A percentile compares a stretch with the other conserved stretches of the same genome.
Evolutionary conservation across 2,329 filamentous ascomycete species (phyloP).

Genomic region (Blastomyces emzantsi): DNA sequence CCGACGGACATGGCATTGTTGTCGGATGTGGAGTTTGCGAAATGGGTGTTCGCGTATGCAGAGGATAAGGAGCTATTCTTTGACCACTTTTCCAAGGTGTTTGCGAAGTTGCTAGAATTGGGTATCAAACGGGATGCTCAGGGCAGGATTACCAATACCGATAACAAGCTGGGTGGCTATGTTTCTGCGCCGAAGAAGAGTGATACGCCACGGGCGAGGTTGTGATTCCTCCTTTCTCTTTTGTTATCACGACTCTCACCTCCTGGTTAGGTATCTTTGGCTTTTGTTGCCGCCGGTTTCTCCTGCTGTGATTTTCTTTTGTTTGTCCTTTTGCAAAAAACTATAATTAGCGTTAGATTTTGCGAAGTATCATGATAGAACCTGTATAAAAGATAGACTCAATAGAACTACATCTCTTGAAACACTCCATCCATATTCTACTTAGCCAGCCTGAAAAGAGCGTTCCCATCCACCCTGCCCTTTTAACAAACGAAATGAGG

Average conservation of each 20-base stretch:
- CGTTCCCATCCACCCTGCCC: not conserved
- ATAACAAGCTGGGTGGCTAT: slow-evolving; percentile 51
- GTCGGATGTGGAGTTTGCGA: slow-evolving; percentile 44
- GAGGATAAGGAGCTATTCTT: slow-evolving; percentile 55
- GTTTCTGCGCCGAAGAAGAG: slow-evolving; percentile 50
- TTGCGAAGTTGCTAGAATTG: slow-evolving; percentile 53
- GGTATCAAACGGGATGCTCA: slow-evolving; percentile 48
- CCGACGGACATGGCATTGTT: slow-evolving; percentile 54
- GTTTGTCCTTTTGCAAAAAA: not conserved
- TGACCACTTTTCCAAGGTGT: slow-evolving; percentile 49
- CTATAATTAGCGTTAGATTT: not conserved
- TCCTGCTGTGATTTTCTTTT: not conserved
- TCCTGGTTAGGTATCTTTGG: not conserved
- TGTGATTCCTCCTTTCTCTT: slow-evolving; percentile 20
- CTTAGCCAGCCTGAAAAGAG: not conserved
- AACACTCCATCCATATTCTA: not conserved
- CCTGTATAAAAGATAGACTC: not conserved
- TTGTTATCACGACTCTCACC: slow-evolving; percentile 1
- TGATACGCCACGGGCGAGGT: slow-evolving; percentile 24
- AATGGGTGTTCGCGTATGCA: slow-evolving; percentile 52
- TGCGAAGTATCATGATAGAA: not conserved
- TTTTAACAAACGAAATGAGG: not conserved
- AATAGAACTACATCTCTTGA: not conserved
- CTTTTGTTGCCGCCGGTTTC: not conserved
- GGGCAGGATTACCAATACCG: slow-evolving; percentile 47